Evolutionary conservation across 139 green algal species (phyloP).

Genomic region (Coelastrella sp.): DNA sequence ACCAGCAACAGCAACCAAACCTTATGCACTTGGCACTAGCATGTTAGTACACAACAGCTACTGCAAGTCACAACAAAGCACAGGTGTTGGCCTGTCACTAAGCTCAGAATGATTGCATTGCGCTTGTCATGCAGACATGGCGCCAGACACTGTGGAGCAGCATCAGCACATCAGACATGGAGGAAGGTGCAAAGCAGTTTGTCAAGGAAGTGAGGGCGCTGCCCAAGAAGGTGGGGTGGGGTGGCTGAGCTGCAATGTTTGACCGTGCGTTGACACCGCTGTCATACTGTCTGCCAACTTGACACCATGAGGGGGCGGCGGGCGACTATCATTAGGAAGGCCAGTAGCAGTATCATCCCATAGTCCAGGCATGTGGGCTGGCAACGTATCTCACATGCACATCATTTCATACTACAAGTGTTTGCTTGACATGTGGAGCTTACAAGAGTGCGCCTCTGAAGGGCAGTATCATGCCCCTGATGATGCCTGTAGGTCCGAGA

Average conservation of each 20-base stretch:
- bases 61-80: background rate
- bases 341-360: too few species aligned
- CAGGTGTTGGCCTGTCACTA: background rate
- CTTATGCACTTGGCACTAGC: background rate
- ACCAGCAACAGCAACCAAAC: background rate
- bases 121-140: slow-evolving; percentile 60
- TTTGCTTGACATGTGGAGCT: too few species aligned
- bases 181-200: slow-evolving; percentile 88
- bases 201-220: slow-evolving; percentile 84
- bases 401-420: too few species aligned
- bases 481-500: slow-evolving; percentile 64
- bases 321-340: too few species aligned
- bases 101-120: background rate
- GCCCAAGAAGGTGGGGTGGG: slow-evolving; percentile 61
- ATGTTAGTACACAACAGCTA: background rate
- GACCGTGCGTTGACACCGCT: too few species aligned
- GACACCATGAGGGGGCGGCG: too few species aligned
- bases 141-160: slow-evolving; percentile 80
- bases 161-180: slow-evolving; percentile 85
- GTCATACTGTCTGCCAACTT: too few species aligned
- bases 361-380: background rate
- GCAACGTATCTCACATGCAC: background rate
- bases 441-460: too few species aligned
- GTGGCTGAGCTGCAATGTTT: background rate
- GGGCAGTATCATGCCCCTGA: background rate